Base-by-base conservation (phyloP, 768 basidiomycete genomes). In the Suillus bovinus region DNA sequence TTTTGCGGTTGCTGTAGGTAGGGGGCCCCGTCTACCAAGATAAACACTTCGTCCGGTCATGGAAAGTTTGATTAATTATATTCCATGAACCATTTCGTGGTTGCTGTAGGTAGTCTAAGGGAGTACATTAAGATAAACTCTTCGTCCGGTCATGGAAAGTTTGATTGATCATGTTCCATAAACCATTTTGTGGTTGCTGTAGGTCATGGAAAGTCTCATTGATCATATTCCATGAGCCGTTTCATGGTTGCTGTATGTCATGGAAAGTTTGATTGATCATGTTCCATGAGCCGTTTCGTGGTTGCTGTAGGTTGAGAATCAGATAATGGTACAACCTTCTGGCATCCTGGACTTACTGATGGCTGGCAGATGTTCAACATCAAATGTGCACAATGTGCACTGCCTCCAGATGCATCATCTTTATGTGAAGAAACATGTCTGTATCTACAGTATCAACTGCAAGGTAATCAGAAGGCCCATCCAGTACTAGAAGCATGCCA, bases 241-340 rank as follows among this genome's bases (percentile, higher is more conserved):
- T 68, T n/a, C 14, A 66, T 4, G 67, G 69, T 49, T 50, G 47
- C 72, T 71, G 53, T 56, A 57, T 16, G 7, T 63, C 36, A 5
- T 38, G 56, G 60, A 81, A 77, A 16, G 56, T 64, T 55, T 74
- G 67, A 0, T 69, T 63, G 11, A 74, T 63, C 6, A 68, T 71
- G 16, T 38, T 3, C 38, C 38, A 38, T 41, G 39, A 20, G 63
- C 80, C 80, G 44, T 68, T 44, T 44, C 4, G 10, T 13, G 22
- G 44, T 46, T 46, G 44, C 44, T 46, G 44, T 46, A 13, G 44
- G 44, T 46, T 24, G 44, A 46, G 44, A 4, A 13, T 46, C 22
- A 46, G 44, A 39, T 39, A 4, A 46, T 46, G 13, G 13, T 13
- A 46, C 13, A 1, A 13, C n/a, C 22, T 46, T 46, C 13, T 46